Conservation (phyloP, 164 flowering plant species). For the Dillenia suffruticosa region DNA sequence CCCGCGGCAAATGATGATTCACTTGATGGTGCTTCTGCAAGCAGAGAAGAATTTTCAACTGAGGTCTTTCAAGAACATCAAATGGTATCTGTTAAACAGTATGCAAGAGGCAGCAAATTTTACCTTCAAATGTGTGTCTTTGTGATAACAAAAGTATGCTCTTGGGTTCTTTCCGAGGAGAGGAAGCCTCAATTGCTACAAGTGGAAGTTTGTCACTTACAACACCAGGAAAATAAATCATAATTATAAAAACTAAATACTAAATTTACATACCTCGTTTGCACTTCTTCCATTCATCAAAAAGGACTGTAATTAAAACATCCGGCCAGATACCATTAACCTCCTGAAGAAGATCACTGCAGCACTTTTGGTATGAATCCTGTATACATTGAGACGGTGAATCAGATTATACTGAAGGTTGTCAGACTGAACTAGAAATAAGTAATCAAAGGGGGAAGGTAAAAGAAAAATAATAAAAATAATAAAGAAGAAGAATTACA, state of each 20-base stretch:
- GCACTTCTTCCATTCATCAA: conserved; percentile 94
- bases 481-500: no score
- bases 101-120: background rate
- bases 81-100: background rate
- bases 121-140: conserved; percentile 47
- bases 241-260: conserved; percentile 1
- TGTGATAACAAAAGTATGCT: conserved; percentile 45
- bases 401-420: no score
- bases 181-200: conserved; percentile 86
- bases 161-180: conserved; percentile 83
- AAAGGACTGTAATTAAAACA: conserved; percentile 49
- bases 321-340: conserved; percentile 79
- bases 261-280: conserved; percentile 62
- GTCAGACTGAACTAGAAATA: no score
- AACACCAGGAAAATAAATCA: background rate
- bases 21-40: conserved; percentile 8
- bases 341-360: conserved; percentile 46
- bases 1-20: conserved; percentile 79
- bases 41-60: background rate
- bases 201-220: conserved; percentile 10
- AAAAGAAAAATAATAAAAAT: no score
- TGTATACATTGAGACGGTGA: conserved; percentile 17
- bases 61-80: background rate
- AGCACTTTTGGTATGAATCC: conserved; percentile 57
- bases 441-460: no score